Evolutionary conservation across 371 early-diverging fungal genomes (phyloP).

Genomic region (Capillidium heterosporum): DNA sequence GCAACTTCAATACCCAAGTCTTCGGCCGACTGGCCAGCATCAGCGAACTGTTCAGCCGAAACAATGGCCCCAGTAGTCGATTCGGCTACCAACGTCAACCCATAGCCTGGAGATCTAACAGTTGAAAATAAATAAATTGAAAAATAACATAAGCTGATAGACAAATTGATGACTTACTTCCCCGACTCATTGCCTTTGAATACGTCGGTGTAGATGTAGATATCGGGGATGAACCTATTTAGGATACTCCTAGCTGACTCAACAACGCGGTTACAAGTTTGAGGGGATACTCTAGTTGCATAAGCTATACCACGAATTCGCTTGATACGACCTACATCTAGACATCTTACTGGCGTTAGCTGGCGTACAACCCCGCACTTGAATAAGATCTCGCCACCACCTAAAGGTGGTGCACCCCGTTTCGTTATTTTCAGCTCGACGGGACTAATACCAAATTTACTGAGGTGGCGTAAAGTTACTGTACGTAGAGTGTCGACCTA

Average conservation of each 20-base stretch:
- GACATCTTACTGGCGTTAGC: constrained; percentile 61
- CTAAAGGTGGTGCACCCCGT: constrained; percentile 88
- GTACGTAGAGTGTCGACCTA: constrained; percentile 83
- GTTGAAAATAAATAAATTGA: neutral
- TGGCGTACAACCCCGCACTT: constrained; percentile 60
- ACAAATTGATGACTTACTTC: constrained; percentile 17
- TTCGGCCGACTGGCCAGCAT: constrained; percentile 68
- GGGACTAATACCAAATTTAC: constrained; percentile 66
- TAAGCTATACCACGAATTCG: constrained; percentile 92
- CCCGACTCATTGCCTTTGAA: constrained; percentile 91
- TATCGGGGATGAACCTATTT: constrained; percentile 81
- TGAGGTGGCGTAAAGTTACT: constrained; percentile 64
- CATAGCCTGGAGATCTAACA: constrained; percentile 75
- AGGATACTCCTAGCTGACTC: constrained; percentile 70
- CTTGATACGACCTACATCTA: constrained; percentile 71
- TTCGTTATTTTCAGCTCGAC: constrained; percentile 76
- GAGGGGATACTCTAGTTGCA: constrained; percentile 83
- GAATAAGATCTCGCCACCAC: constrained; percentile 85
- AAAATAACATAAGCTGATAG: neutral
- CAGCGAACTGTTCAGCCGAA: constrained; percentile 66
- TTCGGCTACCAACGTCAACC: constrained; percentile 79
- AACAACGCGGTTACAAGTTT: constrained; percentile 82
- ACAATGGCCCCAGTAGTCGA: constrained; percentile 64
- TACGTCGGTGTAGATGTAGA: constrained; percentile 92
- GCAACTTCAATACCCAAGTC: constrained; percentile 66